A percentile compares a stretch with the other conserved stretches of the same genome.
phyloP scores from a whole-genome alignment of 495 filamentous ascomycete genomes.

The Hypoxylon perforatum region DNA sequence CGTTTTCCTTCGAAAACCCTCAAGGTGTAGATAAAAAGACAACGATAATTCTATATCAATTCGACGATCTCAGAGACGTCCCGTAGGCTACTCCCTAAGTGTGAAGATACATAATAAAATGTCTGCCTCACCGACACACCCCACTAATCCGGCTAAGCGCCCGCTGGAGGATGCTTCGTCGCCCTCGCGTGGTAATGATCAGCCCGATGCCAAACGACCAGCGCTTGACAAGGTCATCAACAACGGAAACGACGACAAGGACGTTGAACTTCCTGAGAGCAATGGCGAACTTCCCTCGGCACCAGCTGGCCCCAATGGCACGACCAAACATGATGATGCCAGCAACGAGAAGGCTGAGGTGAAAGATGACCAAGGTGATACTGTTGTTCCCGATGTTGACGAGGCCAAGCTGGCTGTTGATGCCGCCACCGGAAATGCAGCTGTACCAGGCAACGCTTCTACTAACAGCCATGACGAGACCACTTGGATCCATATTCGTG shows the following conservation, averaged over 20 bases:
- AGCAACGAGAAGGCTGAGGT: conserved; percentile 67
- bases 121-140: conserved; percentile 65
- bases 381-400: conserved; percentile 78
- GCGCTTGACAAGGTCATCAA: conserved; percentile 92
- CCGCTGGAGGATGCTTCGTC: conserved; percentile 97
- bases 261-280: conserved; percentile 51
- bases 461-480: conserved; percentile 78
- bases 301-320: conserved; percentile 55
- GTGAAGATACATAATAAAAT: conserved; percentile 58
- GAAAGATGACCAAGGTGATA: conserved; percentile 70
- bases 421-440: conserved; percentile 50
- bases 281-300: conserved; percentile 49
- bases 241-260: conserved; percentile 55
- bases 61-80: conserved; percentile 47
- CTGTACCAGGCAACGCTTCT: conserved; percentile 32
- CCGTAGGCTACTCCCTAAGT: conserved; percentile 46
- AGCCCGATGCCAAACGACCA: conserved; percentile 96
- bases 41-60: conserved; percentile 59
- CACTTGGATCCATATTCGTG: conserved; percentile 94
- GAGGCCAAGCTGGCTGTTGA: conserved; percentile 57
- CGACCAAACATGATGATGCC: conserved; percentile 56
- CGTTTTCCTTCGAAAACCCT: conserved; percentile 86
- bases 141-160: conserved; percentile 78
- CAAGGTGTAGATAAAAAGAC: conserved; percentile 80
- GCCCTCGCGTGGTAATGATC: conserved; percentile 87